A percentile compares a stretch with the other conserved stretches of the same genome.
phyloP scores from a whole-genome alignment of 176 grass and related monocot genomes.

The Musa beccarii region DNA sequence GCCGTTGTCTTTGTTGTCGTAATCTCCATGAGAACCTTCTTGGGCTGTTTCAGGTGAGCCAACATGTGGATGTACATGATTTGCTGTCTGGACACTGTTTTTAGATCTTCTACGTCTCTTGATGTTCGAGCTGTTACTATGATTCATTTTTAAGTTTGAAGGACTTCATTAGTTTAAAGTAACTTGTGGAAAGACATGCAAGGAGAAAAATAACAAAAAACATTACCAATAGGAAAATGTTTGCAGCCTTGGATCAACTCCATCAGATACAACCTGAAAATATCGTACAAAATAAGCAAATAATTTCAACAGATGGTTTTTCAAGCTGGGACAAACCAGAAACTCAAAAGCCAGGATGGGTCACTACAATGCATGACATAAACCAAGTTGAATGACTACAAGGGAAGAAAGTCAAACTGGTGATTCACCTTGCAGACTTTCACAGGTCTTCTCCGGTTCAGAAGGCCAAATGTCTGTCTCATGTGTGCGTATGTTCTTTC shows the following conservation, averaged over 20 bases:
- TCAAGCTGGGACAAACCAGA: background rate
- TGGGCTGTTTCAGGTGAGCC: constrained; percentile 60
- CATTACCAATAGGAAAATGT: constrained; percentile 82
- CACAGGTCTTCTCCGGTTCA: background rate
- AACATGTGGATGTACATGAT: constrained; percentile 63
- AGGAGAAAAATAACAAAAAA: constrained; percentile 14
- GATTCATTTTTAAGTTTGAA: constrained; percentile 20
- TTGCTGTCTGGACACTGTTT: constrained; percentile 33
- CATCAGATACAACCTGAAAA: constrained; percentile 55
- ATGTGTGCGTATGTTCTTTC: no score
- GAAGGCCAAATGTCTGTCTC: background rate
- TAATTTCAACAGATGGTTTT: background rate
- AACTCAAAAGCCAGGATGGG: no score
- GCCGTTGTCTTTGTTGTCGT: constrained; percentile 50
- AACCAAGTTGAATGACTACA: no score
- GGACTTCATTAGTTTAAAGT: background rate
- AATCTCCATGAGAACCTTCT: constrained; percentile 44
- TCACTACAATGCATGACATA: no score
- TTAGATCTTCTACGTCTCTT: constrained; percentile 48
- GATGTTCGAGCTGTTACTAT: constrained; percentile 53
- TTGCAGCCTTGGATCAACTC: constrained; percentile 87
- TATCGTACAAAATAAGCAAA: constrained; percentile 7
- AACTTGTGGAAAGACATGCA: background rate
- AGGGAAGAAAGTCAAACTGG: no score
- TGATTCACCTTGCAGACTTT: background rate